phyloP scores from a whole-genome alignment of 1,139 yeast species.

The Yamadazyma diddensiae region DNA sequence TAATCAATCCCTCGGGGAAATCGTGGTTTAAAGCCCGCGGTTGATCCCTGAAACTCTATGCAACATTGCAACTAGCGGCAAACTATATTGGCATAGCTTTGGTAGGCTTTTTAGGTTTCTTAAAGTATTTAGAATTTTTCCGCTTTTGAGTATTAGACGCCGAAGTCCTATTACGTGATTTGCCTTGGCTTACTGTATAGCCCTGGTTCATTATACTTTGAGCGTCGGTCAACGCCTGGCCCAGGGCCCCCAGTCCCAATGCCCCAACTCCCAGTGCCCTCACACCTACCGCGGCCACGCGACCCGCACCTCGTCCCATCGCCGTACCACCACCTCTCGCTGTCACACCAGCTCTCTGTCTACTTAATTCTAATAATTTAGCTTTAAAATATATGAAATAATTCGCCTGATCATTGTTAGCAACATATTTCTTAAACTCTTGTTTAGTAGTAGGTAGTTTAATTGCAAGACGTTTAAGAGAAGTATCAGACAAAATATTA shows the following conservation, averaged over 20 bases:
- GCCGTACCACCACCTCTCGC: too few species aligned
- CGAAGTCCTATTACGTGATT: too few species aligned
- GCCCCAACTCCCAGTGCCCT: too few species aligned
- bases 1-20: too few species aligned
- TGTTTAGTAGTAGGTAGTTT: constrained; percentile 51
- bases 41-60: too few species aligned
- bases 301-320: not conserved
- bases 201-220: too few species aligned
- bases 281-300: not conserved
- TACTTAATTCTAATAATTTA: constrained; percentile 34
- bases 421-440: constrained; percentile 47
- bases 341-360: too few species aligned
- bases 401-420: constrained; percentile 37
- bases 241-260: too few species aligned
- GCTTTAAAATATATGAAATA: constrained; percentile 49
- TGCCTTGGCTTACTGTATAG: too few species aligned
- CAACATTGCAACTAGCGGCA: too few species aligned
- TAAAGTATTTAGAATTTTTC: constrained; percentile 6
- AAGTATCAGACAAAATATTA: constrained; percentile 45
- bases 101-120: constrained; percentile 3
- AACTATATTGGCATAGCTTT: constrained; percentile 6
- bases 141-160: not conserved
- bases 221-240: too few species aligned
- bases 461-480: constrained; percentile 54
- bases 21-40: too few species aligned